Conservation (phyloP, 306 rosid genomes). For the Casuarina cunninghamiana region DNA sequence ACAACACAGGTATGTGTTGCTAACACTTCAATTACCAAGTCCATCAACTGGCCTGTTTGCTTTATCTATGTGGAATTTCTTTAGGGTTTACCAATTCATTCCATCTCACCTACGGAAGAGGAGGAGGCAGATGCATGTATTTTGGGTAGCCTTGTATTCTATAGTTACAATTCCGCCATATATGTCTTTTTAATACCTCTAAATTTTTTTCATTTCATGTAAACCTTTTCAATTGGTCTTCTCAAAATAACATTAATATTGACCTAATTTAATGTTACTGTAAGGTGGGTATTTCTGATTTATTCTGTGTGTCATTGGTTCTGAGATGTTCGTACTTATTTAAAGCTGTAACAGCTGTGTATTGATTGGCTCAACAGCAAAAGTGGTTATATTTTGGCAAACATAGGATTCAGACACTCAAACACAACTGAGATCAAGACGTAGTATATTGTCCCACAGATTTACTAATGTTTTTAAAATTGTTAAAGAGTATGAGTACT, state of each 20-base stretch:
- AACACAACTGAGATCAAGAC: neutral
- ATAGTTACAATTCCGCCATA: no score
- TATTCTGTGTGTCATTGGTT: neutral
- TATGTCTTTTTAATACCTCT: neutral
- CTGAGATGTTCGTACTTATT: neutral
- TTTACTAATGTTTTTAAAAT: neutral
- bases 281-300: neutral
- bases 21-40: neutral
- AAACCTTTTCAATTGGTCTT: neutral
- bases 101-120: no score
- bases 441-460: neutral
- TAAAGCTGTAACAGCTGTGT: neutral
- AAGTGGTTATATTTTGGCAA: neutral
- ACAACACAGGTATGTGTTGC: conserved; percentile 51
- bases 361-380: neutral
- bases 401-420: neutral
- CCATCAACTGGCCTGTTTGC: neutral
- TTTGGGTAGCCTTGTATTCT: no score
- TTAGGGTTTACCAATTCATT: no score
- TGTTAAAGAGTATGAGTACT: neutral
- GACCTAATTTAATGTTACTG: neutral
- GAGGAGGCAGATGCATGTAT: no score
- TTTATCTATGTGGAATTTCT: neutral
- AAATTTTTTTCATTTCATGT: neutral
- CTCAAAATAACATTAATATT: neutral